Evolutionary conservation across 805 yeast species (phyloP).

Genomic region (Candida sanyiensis): DNA sequence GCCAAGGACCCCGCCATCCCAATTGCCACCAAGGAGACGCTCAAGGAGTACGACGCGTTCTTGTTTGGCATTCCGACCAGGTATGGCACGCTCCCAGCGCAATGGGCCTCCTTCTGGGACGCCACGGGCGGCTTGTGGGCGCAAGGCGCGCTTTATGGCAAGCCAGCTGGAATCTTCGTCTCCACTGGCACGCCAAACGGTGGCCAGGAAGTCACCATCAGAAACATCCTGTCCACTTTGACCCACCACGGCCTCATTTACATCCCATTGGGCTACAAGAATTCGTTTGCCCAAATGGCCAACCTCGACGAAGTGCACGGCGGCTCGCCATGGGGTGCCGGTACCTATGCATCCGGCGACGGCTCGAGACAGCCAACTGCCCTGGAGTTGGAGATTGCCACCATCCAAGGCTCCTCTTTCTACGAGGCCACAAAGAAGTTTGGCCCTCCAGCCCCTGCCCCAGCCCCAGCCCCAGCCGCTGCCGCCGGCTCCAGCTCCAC

Average conservation of each 20-base stretch:
- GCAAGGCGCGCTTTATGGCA: conserved; percentile 60
- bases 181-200: conserved; percentile 72
- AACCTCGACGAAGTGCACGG: conserved; percentile 68
- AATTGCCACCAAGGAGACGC: conserved; percentile 48
- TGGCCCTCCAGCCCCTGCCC: conserved; percentile 6
- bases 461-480: conserved; percentile 9
- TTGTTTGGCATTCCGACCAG: conserved; percentile 79
- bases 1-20: conserved; percentile 48
- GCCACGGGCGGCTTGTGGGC: conserved; percentile 76
- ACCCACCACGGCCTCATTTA: conserved; percentile 74
- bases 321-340: conserved; percentile 86
- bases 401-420: conserved; percentile 63
- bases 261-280: conserved; percentile 71
- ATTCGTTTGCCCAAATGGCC: conserved; percentile 48
- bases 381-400: conserved; percentile 60
- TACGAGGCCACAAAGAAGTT: conserved; percentile 39
- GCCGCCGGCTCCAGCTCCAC: conserved; percentile 6
- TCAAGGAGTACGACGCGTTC: conserved; percentile 64
- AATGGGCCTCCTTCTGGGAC: conserved; percentile 73
- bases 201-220: conserved; percentile 71
- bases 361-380: conserved; percentile 66
- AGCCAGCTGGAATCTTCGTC: conserved; percentile 66
- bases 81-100: conserved; percentile 71
- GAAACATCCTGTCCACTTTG: conserved; percentile 51
- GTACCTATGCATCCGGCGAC: conserved; percentile 67